These are phyloP conservation scores for Juglanconis sp. DNA, from an alignment of 2,329 filamentous ascomycete species.

Conservation along the genomic window DNA sequence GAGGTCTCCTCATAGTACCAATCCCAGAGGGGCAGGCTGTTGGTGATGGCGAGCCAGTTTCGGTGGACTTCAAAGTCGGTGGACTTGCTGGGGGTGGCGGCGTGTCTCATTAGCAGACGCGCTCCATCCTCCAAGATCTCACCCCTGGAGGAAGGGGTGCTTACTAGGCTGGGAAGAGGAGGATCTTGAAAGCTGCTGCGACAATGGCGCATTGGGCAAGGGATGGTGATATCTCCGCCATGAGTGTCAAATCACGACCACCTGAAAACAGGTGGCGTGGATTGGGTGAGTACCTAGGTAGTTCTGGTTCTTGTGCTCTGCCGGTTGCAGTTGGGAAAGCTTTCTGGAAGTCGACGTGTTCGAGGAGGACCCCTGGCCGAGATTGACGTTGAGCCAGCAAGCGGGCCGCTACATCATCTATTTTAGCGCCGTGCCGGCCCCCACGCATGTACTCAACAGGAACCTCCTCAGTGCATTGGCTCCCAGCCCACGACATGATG, in stretches of 20 bases:
- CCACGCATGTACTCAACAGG: background rate
- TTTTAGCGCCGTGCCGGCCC: background rate
- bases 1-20: slow-evolving; percentile 99
- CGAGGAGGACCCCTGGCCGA: background rate
- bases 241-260: slow-evolving; percentile 35
- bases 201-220: slow-evolving; percentile 83
- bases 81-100: slow-evolving; percentile 73
- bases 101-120: slow-evolving; percentile 18
- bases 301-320: background rate
- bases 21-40: slow-evolving; percentile 78
- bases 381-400: background rate
- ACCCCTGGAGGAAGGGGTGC: slow-evolving; percentile 32
- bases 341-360: background rate
- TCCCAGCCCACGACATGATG: too few species aligned
- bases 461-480: background rate
- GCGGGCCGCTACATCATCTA: background rate
- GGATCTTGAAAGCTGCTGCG: slow-evolving; percentile 82
- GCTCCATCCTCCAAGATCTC: background rate
- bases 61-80: slow-evolving; percentile 99
- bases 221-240: slow-evolving; percentile 83
- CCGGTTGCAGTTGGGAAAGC: background rate
- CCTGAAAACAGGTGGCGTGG: background rate
- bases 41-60: slow-evolving; percentile 96
- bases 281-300: background rate
- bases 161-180: slow-evolving; percentile 93